Evolutionary conservation across 148 eudicot genomes (phyloP), one percentile per base, ranked within the genome.

Genomic region (Gaultheria prostrata): DNA sequence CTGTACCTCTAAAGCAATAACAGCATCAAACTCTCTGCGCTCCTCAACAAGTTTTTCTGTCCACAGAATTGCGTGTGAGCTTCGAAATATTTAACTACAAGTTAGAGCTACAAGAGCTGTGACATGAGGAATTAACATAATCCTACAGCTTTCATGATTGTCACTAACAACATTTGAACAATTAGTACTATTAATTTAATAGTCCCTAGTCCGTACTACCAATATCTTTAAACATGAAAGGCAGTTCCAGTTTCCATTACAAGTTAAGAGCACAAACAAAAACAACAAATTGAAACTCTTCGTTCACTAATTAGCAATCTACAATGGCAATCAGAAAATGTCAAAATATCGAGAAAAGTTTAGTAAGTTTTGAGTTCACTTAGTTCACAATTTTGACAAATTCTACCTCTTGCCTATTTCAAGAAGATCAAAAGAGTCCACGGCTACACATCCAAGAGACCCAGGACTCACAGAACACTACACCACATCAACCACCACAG

Each of bases 1-100:
- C 21, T 79, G 78, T 88, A 96, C 98, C 98, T 96, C 98, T 85
- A 93, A 83, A 73, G 98, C 91, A 87, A 96, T 78, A 85, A 96
- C 98, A 46, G 98, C 98, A 87, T 96, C 98, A 90, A 91, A 96
- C 81, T 89, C 85, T 76, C 88, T 88, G 79, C 87, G 80, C 88
- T 92, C 98, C 86, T 94, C 98, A 51, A 93, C 97, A 88, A 96
- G 85, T 50, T 93, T 91, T 87, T 96, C 98, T 96, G 97, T 83
- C 84, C 81, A 85, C 32, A 76, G 1, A 28, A 70, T 33, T 77
- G 51, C 15, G 73, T 33, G 67, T 86, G 75, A 88, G 87, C 77
- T 81, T 83, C 53, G 30, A 76, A 67, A 50, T 76, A 73, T 70
- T 54, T n/a, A 54, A 33, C 77, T 61, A 61, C 45, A 75, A 63